A percentile compares a stretch with the other conserved stretches of the same genome.
These are phyloP conservation scores for Blastobotrys petasosporus DNA, from an alignment of 1,139 yeast genomes.

Conservation along the genomic window DNA sequence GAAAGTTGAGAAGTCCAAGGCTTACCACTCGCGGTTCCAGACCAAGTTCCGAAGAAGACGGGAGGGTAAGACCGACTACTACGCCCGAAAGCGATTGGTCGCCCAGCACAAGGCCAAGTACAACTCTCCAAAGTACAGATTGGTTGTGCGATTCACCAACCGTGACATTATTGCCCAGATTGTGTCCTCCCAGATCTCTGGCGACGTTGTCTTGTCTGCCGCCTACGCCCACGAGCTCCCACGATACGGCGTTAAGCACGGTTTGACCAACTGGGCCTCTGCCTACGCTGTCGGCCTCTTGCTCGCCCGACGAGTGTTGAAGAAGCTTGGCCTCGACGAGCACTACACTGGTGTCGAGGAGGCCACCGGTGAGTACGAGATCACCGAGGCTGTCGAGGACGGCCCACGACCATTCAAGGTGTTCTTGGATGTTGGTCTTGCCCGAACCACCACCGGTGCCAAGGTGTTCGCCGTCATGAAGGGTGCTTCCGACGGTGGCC, in stretches of 20 bases:
- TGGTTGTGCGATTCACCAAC: constrained; percentile 99
- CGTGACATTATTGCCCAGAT: constrained; percentile 98
- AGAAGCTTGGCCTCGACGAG: constrained; percentile 97
- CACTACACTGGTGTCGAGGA: constrained; percentile 98
- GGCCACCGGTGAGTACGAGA: constrained; percentile 97
- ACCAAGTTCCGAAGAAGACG: constrained; percentile 99
- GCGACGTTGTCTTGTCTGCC: constrained; percentile 93
- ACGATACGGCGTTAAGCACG: constrained; percentile 95
- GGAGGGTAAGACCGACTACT: constrained; percentile 99
- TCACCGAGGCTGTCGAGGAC: constrained; percentile 98
- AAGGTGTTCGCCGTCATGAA: constrained; percentile 98
- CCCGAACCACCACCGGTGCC: constrained; percentile 99
- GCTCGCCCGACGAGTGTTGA: constrained; percentile 98
- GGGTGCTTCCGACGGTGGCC: constrained; percentile 99
- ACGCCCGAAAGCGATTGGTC: constrained; percentile 99
- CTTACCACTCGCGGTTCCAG: constrained; percentile 99
- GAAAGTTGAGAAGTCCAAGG: constrained; percentile 67
- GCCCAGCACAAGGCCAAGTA: constrained; percentile 99
- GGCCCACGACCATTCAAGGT: constrained; percentile 99
- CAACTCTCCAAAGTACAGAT: constrained; percentile 99
- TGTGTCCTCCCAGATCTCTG: constrained; percentile 92
- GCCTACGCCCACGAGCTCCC: constrained; percentile 99
- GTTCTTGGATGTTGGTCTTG: constrained; percentile 98
- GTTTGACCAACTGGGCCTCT: constrained; percentile 99
- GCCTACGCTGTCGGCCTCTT: constrained; percentile 99